Evolutionary conservation across 371 early-diverging fungal species (phyloP), one percentile per base, ranked within the genome.

Genomic region (Apophysomyces trapeziformis): DNA sequence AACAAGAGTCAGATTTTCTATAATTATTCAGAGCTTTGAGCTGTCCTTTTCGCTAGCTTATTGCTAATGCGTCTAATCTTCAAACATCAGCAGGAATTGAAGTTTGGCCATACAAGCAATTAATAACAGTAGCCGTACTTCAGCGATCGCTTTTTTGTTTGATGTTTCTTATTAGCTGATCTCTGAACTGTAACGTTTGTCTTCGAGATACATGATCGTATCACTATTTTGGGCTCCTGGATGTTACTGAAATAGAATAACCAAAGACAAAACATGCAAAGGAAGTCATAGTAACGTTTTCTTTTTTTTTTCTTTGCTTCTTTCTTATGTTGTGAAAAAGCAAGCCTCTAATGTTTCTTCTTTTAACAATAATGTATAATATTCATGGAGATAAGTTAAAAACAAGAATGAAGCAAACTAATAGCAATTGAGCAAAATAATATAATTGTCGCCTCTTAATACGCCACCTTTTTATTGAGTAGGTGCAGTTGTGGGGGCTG

Each of bases 371-470:
- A 45, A 45, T 45, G 46, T 45, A 45, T 45, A 45, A 45, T 45
- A 45, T 45, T 45, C 46, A 45, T 45, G 46, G 46, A n/a, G 12
- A 13, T 45, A 45, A 45, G 46, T 45, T 45, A 45, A 45, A 45
- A 45, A 45, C 46, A 45, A 45, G 46, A 45, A 45, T 45, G 46
- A 45, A 45, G 16, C 46, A 45, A 45, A 45, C 46, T 45, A 45
- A 14, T 26, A 43, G 14, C 14, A 43, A 45, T 45, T 13, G 46
- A 45, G 13, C 46, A 18, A 45, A 13, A n/a, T n/a, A 45, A 45
- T 2, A n/a, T 18, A 13, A 16, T 1, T 18, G 13, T 12, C 46
- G 13, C 16, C 14, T 45, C 46, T 45, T 18, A 45, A 2, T 18
- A 45, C n/a, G 16, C n/a, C 46, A 6, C 46, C 16, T 7, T 18